Conservation (phyloP, 116 monocot species). For the Papilionanthe hybrid region DNA sequence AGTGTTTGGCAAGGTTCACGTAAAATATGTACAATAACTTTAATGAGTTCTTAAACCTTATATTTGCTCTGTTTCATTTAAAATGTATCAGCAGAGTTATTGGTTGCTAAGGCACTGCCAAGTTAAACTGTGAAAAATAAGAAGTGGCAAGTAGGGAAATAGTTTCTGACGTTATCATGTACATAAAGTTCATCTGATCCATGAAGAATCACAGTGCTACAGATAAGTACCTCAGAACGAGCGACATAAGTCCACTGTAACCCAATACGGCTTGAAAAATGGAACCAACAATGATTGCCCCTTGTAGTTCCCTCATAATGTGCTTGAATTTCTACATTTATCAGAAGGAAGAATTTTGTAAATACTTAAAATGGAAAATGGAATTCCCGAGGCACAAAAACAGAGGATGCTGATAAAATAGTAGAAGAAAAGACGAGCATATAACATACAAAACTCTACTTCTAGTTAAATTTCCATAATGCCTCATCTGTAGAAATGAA, state of each 20-base stretch:
- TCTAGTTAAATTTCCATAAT: not conserved
- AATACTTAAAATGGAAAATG: not conserved
- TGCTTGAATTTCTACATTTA: conserved; percentile 95
- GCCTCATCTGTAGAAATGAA: not conserved
- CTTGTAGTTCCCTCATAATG: conserved; percentile 97
- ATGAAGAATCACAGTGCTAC: not conserved
- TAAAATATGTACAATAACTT: not conserved
- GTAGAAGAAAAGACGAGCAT: not conserved
- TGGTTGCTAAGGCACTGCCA: not conserved
- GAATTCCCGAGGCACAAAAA: not conserved
- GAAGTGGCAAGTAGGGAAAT: not conserved
- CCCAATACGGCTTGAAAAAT: conserved; percentile 83
- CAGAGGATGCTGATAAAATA: not conserved
- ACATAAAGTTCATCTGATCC: not conserved
- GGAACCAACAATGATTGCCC: conserved; percentile 89
- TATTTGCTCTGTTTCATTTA: not conserved
- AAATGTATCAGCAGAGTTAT: not conserved
- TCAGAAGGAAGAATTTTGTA: conserved; percentile 8
- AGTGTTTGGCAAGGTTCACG: not conserved
- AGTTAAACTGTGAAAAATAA: not conserved
- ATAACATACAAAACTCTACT: not conserved
- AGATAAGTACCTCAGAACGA: conserved; percentile 67
- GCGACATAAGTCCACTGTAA: conserved; percentile 95
- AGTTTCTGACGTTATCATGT: not conserved
- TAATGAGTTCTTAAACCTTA: not conserved